Evolutionary conservation across 192 early-diverging fungal genomes (phyloP), one percentile per base, ranked within the genome.

Genomic region (Ramicandelaber brevisporus): DNA sequence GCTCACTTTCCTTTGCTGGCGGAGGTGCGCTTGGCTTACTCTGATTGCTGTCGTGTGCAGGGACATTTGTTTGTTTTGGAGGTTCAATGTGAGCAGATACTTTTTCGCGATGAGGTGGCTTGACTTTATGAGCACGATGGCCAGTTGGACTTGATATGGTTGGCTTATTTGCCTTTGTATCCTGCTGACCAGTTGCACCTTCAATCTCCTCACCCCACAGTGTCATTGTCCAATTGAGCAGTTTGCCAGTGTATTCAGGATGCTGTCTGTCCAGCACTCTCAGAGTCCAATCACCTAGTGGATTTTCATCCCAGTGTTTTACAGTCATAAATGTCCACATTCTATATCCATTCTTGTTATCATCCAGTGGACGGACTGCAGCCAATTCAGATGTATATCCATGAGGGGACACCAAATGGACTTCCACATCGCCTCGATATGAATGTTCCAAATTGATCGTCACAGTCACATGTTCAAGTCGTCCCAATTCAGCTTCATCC

Each of bases 241-340:
- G 50, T 17, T 37, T 55, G 7, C 78, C 76, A 1, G 41, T 42
- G 20, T 41, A 34, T 2, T 59, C 30, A 2, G 60, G 51, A 45
- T 68, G 56, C 8, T 36, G 52, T 1, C 51, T 46, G 41, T 85
- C 78, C n/a, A 59, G 55, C 11, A 83, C 60, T 5, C 48, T 44
- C 17, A 83, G 36, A 9, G 53, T 63, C 92, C 92, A 98, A 16
- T 50, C 41, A 28, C 92, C 88, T 0, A 73, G 46, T 9, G 79
- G 76, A 19, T 74, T 43, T 37, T 98, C 92, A 30, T 71, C 88
- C 92, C 92, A 98, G 37, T 98, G 92, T 49, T 76, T 79, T 21
- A 98, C 85, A 17, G 60, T 75, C 82, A 87, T 89, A 36, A 93
- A 82, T 16, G 78, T 85, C 92, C 92, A 98, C 34, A 70, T 60